A percentile compares a stretch with the other conserved stretches of the same genome.
phyloP scores from a whole-genome alignment of 192 early-diverging fungal species.

The Linnemannia schmuckeri region DNA sequence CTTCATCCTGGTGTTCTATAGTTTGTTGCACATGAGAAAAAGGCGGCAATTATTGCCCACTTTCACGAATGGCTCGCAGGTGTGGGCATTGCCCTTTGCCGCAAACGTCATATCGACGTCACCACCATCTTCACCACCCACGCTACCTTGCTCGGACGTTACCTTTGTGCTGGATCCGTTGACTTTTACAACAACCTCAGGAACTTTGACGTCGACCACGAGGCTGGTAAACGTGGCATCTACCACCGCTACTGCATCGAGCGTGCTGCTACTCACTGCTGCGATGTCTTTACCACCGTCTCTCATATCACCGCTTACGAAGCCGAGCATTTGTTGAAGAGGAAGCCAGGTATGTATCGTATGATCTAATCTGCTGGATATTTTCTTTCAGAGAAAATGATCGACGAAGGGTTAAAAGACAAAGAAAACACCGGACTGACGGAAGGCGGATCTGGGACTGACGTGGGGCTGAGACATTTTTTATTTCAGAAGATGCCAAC shows the following conservation, averaged over 20 bases:
- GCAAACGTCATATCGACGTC: conserved; percentile 87
- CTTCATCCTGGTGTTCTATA: conserved; percentile 2
- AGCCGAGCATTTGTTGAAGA: conserved; percentile 91
- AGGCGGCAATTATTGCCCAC: conserved; percentile 88
- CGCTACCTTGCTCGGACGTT: conserved; percentile 94
- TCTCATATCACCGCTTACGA: conserved; percentile 98
- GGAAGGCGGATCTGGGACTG: background rate
- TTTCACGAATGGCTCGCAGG: conserved; percentile 99
- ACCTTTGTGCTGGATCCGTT: conserved; percentile 94
- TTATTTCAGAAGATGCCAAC: background rate
- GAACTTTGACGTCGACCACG: conserved; percentile 94
- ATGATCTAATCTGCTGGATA: background rate
- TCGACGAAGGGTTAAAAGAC: background rate
- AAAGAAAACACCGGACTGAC: background rate
- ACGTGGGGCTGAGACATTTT: background rate
- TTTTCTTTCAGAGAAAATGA: background rate
- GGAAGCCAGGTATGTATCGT: conserved; percentile 83
- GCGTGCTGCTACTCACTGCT: conserved; percentile 93
- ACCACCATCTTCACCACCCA: conserved; percentile 98
- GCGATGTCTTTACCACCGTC: conserved; percentile 98
- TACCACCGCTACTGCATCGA: conserved; percentile 98
- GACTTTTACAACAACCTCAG: conserved; percentile 98
- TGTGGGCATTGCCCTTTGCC: conserved; percentile 88
- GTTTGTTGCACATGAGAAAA: conserved; percentile 56
- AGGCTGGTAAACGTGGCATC: conserved; percentile 96